Percentiles rank a stretch among this genome's conserved stretches.
Evolutionary conservation across 495 filamentous ascomycete genomes (phyloP).

Genomic region (Letharia columbiana): DNA sequence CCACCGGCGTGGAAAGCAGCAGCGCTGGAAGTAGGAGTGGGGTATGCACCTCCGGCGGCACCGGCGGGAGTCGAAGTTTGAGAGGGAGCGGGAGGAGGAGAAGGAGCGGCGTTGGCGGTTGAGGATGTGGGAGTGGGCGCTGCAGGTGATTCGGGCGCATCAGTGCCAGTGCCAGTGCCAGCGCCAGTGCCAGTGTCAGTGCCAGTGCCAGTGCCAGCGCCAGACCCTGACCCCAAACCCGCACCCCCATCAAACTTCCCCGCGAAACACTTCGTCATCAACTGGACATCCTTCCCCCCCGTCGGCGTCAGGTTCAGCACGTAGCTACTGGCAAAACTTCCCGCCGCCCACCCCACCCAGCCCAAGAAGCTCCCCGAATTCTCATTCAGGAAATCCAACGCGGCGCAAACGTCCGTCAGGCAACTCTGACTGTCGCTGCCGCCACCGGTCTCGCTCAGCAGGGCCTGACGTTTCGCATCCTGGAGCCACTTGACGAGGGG

Average conservation of each 20-base stretch:
- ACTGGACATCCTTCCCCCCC: constrained; percentile 12
- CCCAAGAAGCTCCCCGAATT: constrained; percentile 48
- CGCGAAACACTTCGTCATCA: constrained; percentile 23
- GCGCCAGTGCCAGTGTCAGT: not conserved
- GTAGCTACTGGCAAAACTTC: constrained; percentile 35
- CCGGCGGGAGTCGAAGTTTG: not conserved
- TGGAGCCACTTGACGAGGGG: constrained; percentile 42
- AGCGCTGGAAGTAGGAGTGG: not conserved
- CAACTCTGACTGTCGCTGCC: constrained; percentile 39
- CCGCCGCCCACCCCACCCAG: constrained; percentile 46
- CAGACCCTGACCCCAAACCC: not conserved
- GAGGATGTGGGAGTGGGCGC: not conserved
- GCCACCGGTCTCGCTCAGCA: constrained; percentile 49
- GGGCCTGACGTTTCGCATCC: constrained; percentile 40
- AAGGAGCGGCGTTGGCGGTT: not conserved
- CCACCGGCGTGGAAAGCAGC: not conserved
- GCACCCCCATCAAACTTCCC: constrained; percentile 17
- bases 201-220: not conserved
- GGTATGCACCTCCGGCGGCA: not conserved
- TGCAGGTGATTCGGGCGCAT: not conserved
- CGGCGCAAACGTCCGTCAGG: constrained; percentile 24
- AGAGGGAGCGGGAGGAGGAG: not conserved
- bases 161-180: not conserved
- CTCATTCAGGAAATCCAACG: constrained; percentile 31
- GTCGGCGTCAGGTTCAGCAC: constrained; percentile 17